Base-by-base conservation (phyloP, 257 asterid genomes). In the Nicotiana attenuata region DNA sequence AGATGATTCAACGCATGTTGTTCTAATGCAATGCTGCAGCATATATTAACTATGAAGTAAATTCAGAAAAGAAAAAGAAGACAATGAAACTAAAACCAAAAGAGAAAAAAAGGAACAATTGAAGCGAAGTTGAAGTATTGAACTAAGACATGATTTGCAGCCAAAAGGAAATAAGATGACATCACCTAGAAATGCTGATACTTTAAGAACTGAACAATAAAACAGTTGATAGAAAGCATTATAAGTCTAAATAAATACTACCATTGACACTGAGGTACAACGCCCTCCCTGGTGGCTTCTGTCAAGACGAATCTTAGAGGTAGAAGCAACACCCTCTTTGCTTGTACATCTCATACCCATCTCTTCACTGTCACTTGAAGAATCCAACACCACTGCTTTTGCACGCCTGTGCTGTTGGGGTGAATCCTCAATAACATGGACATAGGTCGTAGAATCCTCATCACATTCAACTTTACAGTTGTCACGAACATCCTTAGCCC, bases 291-390 rank as follows among this genome's bases (percentile, higher is more conserved):
- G 80, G 45, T 67, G 63, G 45, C 61, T 88, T 66, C 85, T 81
- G 63, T 82, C 87, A 55, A 53, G 55, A 78, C 61, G 81, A 78
- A 29, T 68, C 75, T 82, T 80, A 81, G 87, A 84, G 81, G 91
- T 83, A 67, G 86, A 71, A 28, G 78, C 80, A 38, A 50, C 53
- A 38, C 38, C 80, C 41, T 64, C 82, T 60, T 83, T 90, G 26
- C 78, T 82, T 31, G 82, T 77, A 66, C 85, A 65, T 47, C 68
- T 82, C 53, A 67, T 61, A 26, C 78, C 83, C 66, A 82, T 84
- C 63, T 85, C 90, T 79, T 91, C 98, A 41, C 86, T 87, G 38
- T 92, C 96, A 83, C 89, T 91, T 59, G 94, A 90, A 84, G 98
- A 90, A 87, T 88, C 97, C 86, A 92, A 77, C 71, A 77, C 59